Base-by-base conservation (phyloP, 2,329 filamentous ascomycete genomes). In the Chaetomiaceae sp. region DNA sequence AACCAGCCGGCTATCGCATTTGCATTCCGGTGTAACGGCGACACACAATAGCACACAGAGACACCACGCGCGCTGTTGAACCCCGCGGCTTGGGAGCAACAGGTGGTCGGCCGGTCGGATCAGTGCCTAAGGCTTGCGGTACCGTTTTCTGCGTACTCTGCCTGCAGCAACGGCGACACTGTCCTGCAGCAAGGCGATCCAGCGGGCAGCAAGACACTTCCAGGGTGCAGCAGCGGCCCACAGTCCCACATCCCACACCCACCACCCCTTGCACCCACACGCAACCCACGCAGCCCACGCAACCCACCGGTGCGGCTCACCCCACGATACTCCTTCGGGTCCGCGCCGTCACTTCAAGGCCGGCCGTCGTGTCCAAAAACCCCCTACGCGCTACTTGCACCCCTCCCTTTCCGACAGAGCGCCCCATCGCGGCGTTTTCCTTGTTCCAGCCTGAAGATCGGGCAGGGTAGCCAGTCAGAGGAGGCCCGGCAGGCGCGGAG, bases 381-480 rank as follows among this genome's bases (percentile, higher is more conserved):
- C 45, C 47, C 42, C 39, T 38, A 26, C 32, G 36, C 52, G 37
- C 53, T 43, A 36, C 40, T 26, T 45, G 35, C 49, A 48, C 54
- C 45, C 47, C 48, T 38, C 32, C 5, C 35, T 38, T 45, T 19
- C 45, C 47, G 41, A 47, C 51, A 52, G 49, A 47, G 46, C 60
- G 60, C 42, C 34, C n/a, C n/a, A n/a, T n/a, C n/a, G n/a, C n/a
- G n/a, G 38, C 60, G 59, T 56, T 57, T 62, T 60, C 62, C 60
- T 37, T 68, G 65, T 71, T 68, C 70, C 71, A 71, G 69, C 68
- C 69, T 69, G 67, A 68, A 66, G 55, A 60, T 62, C 61, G 61
- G 64, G 62, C 66, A 65, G 63, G 62, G 64, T 60, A 58, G 42
- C 56, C 48, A 56, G 60, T 64, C 58, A 62, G 55, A 61, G 56